phyloP scores from a whole-genome alignment of 176 grass and related monocot genomes.

The Eleusine coracana region DNA sequence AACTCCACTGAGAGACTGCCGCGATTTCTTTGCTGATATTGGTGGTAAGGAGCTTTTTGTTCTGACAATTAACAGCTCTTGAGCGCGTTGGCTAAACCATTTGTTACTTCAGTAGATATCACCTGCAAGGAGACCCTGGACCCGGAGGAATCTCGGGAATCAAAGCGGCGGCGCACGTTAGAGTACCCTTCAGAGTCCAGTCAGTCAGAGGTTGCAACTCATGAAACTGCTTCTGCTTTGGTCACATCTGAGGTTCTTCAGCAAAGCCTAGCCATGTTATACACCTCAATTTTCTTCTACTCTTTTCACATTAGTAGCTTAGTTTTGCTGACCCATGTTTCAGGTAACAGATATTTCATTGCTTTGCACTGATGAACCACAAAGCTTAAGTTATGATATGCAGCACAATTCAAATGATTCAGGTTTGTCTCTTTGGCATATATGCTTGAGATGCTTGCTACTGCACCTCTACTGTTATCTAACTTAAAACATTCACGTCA shows the following conservation, averaged over 20 bases:
- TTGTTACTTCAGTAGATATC: constrained; percentile 42
- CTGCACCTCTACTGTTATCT: constrained; percentile 29
- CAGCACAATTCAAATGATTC: constrained; percentile 36
- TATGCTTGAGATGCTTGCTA: constrained; percentile 13
- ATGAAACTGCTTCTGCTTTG: constrained; percentile 24
- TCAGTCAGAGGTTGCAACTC: constrained; percentile 23
- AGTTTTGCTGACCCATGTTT: constrained; percentile 25
- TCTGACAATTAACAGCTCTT: neutral
- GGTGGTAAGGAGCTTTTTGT: constrained; percentile 32
- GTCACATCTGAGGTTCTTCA: constrained; percentile 45
- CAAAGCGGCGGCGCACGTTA: constrained; percentile 43
- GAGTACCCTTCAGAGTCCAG: constrained; percentile 55
- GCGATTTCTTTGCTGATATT: constrained; percentile 47
- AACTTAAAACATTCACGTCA: constrained; percentile 31
- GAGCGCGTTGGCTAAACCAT: constrained; percentile 10
- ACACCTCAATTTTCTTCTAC: neutral
- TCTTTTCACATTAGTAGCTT: constrained; percentile 1
- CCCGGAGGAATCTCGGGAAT: constrained; percentile 48
- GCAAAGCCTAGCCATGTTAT: constrained; percentile 6
- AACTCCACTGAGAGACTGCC: constrained; percentile 59
- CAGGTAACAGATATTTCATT: constrained; percentile 47
- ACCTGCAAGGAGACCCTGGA: constrained; percentile 52
- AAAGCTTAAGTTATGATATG: constrained; percentile 36
- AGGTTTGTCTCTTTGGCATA: constrained; percentile 35
- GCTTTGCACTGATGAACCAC: constrained; percentile 50